Percentiles rank a stretch among this genome's conserved stretches.
These are phyloP conservation scores for Saprolegnia parasitica DNA, from an alignment of 352 stramenopile genomes.

Conservation along the genomic window DNA sequence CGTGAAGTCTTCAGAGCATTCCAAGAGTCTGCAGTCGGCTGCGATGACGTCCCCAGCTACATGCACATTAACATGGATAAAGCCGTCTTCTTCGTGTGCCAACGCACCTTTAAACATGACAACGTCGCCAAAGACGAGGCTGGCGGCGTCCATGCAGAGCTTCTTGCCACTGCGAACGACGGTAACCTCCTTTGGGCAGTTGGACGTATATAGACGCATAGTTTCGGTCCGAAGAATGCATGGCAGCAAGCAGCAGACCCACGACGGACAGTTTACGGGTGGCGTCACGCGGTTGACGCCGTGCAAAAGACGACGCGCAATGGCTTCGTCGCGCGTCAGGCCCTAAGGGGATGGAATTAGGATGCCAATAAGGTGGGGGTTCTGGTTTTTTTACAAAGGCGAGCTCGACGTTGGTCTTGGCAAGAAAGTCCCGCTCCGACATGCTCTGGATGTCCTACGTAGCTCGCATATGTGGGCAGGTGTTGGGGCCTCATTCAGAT, in stretches of 20 bases:
- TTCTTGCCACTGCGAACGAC: conserved; percentile 73
- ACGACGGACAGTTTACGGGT: conserved; percentile 90
- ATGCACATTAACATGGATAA: background rate
- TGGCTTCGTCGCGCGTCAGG: conserved; percentile 68
- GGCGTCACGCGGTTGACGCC: conserved; percentile 87
- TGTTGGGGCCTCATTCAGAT: background rate
- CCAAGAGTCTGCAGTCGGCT: conserved; percentile 80
- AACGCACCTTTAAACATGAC: conserved; percentile 70
- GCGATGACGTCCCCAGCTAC: conserved; percentile 79
- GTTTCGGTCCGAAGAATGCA: conserved; percentile 87
- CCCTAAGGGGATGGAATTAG: conserved; percentile 30
- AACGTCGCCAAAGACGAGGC: conserved; percentile 90
- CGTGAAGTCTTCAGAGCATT: conserved; percentile 65
- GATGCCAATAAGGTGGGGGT: no score
- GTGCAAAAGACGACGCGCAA: conserved; percentile 56
- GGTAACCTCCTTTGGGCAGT: conserved; percentile 86
- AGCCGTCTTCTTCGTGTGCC: background rate
- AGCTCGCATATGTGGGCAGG: background rate
- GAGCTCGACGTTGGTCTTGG: conserved; percentile 29
- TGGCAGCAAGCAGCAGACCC: conserved; percentile 91
- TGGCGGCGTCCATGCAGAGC: conserved; percentile 88
- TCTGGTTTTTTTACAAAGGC: conserved; percentile 20
- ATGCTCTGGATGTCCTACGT: conserved; percentile 30
- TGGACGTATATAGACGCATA: conserved; percentile 86
- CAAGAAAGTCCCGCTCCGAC: conserved; percentile 28